phyloP scores from a whole-genome alignment of 2,329 filamentous ascomycete genomes.

The Hypoxylon sp. region DNA sequence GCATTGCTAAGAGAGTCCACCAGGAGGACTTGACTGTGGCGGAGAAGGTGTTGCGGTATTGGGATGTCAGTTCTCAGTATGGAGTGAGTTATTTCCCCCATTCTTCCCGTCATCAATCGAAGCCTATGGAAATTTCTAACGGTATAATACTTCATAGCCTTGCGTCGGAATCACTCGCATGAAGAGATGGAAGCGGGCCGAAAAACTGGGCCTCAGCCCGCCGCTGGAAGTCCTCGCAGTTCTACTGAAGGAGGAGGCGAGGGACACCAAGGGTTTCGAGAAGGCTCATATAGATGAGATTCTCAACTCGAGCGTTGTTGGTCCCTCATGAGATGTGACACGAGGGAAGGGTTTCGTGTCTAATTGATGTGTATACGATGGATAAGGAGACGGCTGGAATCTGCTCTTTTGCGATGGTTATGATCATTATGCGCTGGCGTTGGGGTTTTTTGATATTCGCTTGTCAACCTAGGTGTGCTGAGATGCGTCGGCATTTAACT shows the following conservation, averaged over 20 bases:
- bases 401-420: slow-evolving; percentile 20
- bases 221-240: slow-evolving; percentile 93
- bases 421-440: slow-evolving; percentile 42
- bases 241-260: slow-evolving; percentile 78
- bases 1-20: slow-evolving; percentile 80
- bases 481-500: slow-evolving; percentile 8
- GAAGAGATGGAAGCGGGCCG: slow-evolving; percentile 90
- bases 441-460: slow-evolving; percentile 32
- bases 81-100: slow-evolving; percentile 74
- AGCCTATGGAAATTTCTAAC: slow-evolving; percentile 26
- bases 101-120: background rate
- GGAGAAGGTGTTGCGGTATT: slow-evolving; percentile 92
- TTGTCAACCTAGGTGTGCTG: slow-evolving; percentile 16
- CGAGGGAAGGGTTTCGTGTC: slow-evolving; percentile 3
- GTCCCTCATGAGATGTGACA: slow-evolving; percentile 46
- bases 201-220: slow-evolving; percentile 85
- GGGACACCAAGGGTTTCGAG: slow-evolving; percentile 68
- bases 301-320: slow-evolving; percentile 65
- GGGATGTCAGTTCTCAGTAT: slow-evolving; percentile 91
- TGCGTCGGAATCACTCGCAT: slow-evolving; percentile 87
- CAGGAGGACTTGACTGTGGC: slow-evolving; percentile 78
- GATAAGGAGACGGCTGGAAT: slow-evolving; percentile 8
- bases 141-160: slow-evolving; percentile 69
- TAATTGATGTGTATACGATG: slow-evolving; percentile 30
- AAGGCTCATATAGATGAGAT: slow-evolving; percentile 82